Evolutionary conservation across 176 grass and related monocot genomes (phyloP).

Genomic region (Raddia guianensis): DNA sequence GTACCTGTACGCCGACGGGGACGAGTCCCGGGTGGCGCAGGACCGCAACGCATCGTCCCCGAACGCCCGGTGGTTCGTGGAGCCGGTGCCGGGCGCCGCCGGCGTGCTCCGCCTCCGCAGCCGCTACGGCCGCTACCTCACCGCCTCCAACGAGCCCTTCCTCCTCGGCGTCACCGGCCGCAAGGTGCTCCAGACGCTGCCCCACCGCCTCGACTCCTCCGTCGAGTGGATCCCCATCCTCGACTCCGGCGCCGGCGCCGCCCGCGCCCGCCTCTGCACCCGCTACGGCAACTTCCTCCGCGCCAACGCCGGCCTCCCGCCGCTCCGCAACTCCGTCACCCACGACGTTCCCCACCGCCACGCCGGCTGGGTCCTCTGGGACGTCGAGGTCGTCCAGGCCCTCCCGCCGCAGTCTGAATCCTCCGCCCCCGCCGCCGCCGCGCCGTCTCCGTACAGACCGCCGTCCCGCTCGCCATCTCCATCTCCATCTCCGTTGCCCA

Average conservation of each 20-base stretch:
- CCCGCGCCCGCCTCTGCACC: conserved; percentile 54
- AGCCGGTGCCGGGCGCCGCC: conserved; percentile 45
- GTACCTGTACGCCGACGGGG: conserved; percentile 79
- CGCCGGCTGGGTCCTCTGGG: conserved; percentile 76
- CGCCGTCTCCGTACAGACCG: not conserved
- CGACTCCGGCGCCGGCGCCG: not conserved
- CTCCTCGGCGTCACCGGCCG: conserved; percentile 55
- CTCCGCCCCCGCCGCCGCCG: not conserved
- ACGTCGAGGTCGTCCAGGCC: conserved; percentile 68
- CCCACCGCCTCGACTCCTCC: conserved; percentile 74
- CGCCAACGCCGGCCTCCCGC: conserved; percentile 67
- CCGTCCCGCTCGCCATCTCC: conserved; percentile 18
- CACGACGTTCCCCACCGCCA: conserved; percentile 65
- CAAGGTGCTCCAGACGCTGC: conserved; percentile 72
- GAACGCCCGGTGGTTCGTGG: conserved; percentile 71
- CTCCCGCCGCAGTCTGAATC: not conserved
- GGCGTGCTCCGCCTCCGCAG: conserved; percentile 71
- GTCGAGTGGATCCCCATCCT: conserved; percentile 74
- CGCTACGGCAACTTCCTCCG: conserved; percentile 75
- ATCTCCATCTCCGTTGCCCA: conserved; percentile 18
- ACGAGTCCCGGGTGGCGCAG: conserved; percentile 71
- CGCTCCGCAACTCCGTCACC: conserved; percentile 74
- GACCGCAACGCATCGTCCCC: conserved; percentile 64
- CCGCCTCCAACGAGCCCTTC: conserved; percentile 81
- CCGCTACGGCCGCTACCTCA: conserved; percentile 81